Percentiles rank a stretch among this genome's conserved stretches.
phyloP scores from a whole-genome alignment of 345 rosid genomes.

The Acer campestre region DNA sequence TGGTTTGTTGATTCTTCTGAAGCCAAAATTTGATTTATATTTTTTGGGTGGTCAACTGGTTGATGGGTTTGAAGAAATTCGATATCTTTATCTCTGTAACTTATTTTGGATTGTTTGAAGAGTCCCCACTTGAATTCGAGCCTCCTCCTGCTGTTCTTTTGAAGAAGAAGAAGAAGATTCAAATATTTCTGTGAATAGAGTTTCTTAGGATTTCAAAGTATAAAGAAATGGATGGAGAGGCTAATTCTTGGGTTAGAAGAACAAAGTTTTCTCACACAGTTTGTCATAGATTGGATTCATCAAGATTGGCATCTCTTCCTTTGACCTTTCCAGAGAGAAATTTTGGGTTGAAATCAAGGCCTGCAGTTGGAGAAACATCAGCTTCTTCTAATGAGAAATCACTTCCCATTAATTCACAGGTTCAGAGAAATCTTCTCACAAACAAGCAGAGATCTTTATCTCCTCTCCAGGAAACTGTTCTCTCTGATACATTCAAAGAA shows the following conservation, averaged over 20 bases:
- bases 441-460: slow-evolving; percentile 83
- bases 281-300: slow-evolving; percentile 71
- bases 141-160: slow-evolving; percentile 21
- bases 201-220: slow-evolving; percentile 24
- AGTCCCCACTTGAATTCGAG: slow-evolving; percentile 21
- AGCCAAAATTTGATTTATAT: slow-evolving; percentile 19
- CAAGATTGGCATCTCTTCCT: slow-evolving; percentile 53
- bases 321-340: slow-evolving; percentile 36
- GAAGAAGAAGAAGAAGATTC: slow-evolving; percentile 31
- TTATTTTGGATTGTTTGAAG: slow-evolving; percentile 18
- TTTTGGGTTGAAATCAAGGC: slow-evolving; percentile 48
- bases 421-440: slow-evolving; percentile 49
- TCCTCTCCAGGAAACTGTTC: slow-evolving; percentile 59
- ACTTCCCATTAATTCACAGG: slow-evolving; percentile 32
- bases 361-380: slow-evolving; percentile 16
- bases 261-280: slow-evolving; percentile 85
- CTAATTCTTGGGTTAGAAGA: slow-evolving; percentile 89
- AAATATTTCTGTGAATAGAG: slow-evolving; percentile 13
- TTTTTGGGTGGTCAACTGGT: slow-evolving; percentile 4
- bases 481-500: slow-evolving; percentile 83
- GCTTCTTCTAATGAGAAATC: slow-evolving; percentile 31
- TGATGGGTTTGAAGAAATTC: slow-evolving; percentile 27
- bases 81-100: slow-evolving; percentile 27
- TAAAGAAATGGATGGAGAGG: slow-evolving; percentile 67
- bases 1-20: slow-evolving; percentile 30